These are phyloP conservation scores for Hypomontagnella submonticulosa DNA, from an alignment of 495 filamentous ascomycete genomes.

Conservation along the genomic window DNA sequence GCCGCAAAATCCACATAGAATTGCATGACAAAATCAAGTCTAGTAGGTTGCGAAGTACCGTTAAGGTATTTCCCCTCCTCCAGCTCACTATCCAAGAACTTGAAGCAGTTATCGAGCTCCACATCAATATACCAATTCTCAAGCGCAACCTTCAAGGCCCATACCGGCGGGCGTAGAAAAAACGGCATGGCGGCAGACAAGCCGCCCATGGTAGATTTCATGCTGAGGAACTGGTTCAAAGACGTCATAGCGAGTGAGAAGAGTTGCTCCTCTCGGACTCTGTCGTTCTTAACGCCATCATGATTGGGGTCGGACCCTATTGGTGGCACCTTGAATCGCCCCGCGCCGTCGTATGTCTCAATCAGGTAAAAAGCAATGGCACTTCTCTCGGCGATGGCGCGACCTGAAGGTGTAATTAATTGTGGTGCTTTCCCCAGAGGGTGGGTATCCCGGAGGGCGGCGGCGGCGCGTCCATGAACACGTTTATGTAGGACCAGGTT, in stretches of 20 bases:
- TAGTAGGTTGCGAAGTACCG: constrained; percentile 22
- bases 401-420: constrained; percentile 32
- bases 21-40: constrained; percentile 40
- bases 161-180: constrained; percentile 6
- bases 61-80: constrained; percentile 33
- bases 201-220: constrained; percentile 14
- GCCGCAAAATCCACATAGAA: constrained; percentile 36
- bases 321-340: constrained; percentile 32
- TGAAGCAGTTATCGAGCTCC: constrained; percentile 13
- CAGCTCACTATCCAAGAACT: constrained; percentile 22
- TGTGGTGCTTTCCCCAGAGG: constrained; percentile 44
- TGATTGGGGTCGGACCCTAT: background rate
- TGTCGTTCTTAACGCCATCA: constrained; percentile 22
- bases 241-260: constrained; percentile 14
- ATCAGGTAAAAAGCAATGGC: constrained; percentile 46
- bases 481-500: constrained; percentile 39
- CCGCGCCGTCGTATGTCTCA: constrained; percentile 40
- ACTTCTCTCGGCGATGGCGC: constrained; percentile 37
- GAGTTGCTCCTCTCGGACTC: constrained; percentile 41
- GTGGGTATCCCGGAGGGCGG: constrained; percentile 40
- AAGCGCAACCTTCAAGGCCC: background rate
- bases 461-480: constrained; percentile 30
- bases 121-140: constrained; percentile 6
- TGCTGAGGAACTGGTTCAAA: constrained; percentile 16
- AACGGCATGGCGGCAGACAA: constrained; percentile 6